A percentile compares a stretch with the other conserved stretches of the same genome.
These are phyloP conservation scores for Coelastrella sp. DNA, from an alignment of 139 green algal genomes.

Conservation along the genomic window DNA sequence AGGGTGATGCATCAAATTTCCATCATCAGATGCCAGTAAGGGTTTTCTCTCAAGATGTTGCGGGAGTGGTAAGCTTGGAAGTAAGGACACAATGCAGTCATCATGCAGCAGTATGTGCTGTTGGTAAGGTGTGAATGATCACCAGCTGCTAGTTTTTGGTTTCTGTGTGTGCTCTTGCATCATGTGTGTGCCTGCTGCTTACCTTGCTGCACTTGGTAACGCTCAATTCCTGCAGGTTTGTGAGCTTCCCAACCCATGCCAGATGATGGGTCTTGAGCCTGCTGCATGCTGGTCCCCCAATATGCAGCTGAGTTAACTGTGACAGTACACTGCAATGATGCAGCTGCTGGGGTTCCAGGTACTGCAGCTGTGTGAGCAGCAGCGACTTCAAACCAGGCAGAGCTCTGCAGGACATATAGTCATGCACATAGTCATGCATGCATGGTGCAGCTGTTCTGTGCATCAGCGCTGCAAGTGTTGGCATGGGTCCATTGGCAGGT, in stretches of 20 bases:
- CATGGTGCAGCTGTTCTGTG: no score
- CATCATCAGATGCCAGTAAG: not conserved
- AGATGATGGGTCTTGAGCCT: not conserved
- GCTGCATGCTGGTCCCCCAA: not conserved
- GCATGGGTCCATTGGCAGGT: no score
- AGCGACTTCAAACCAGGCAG: slow-evolving; percentile 16
- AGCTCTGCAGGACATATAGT: not conserved
- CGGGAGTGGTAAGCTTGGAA: no score
- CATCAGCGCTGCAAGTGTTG: no score
- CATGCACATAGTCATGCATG: no score
- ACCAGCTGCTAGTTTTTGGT: no score
- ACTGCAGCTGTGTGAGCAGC: not conserved
- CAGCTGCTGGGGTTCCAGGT: slow-evolving; percentile 11
- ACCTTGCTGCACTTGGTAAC: slow-evolving; percentile 13
- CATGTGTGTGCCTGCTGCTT: not conserved
- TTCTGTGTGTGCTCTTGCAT: no score
- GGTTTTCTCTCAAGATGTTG: no score
- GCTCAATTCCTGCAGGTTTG: not conserved
- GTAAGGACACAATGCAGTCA: no score
- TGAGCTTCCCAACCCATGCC: not conserved
- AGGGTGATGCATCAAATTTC: not conserved
- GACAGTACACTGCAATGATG: not conserved
- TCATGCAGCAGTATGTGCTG: no score
- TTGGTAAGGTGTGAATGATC: no score
- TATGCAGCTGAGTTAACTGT: slow-evolving; percentile 10